Conservation (phyloP, 2,329 filamentous ascomycete genomes). For the Tricladium varicosporioides region DNA sequence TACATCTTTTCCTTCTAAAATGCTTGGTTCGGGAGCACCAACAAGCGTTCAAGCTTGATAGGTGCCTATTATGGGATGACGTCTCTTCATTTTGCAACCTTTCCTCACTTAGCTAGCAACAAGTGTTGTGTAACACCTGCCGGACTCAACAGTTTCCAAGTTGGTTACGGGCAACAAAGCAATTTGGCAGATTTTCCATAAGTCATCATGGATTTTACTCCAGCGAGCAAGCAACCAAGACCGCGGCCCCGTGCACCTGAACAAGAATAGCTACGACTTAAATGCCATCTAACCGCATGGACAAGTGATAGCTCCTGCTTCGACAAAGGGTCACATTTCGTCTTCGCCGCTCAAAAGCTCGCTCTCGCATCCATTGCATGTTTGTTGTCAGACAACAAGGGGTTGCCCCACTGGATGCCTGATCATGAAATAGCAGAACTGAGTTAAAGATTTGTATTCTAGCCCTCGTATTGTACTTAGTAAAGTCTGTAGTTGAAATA, state of each 20-base stretch:
- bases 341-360: background rate
- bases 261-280: background rate
- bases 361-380: background rate
- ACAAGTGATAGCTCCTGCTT: background rate
- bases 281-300: background rate
- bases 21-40: background rate
- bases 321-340: background rate
- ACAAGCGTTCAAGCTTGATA: background rate
- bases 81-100: background rate
- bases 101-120: background rate
- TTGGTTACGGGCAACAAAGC: background rate
- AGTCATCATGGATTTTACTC: background rate
- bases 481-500: too few relatives aligned
- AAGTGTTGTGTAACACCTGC: background rate
- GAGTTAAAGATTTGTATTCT: too few relatives aligned
- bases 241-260: background rate
- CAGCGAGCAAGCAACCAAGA: background rate
- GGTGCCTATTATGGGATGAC: background rate
- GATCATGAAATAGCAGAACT: background rate
- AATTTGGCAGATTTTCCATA: background rate
- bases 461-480: too few relatives aligned
- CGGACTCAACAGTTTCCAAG: background rate
- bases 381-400: background rate
- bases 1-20: background rate
- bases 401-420: background rate